Percentiles rank a stretch among this genome's conserved stretches.
Conservation (phyloP, 371 early-diverging fungal species). For the Circinella minor region DNA sequence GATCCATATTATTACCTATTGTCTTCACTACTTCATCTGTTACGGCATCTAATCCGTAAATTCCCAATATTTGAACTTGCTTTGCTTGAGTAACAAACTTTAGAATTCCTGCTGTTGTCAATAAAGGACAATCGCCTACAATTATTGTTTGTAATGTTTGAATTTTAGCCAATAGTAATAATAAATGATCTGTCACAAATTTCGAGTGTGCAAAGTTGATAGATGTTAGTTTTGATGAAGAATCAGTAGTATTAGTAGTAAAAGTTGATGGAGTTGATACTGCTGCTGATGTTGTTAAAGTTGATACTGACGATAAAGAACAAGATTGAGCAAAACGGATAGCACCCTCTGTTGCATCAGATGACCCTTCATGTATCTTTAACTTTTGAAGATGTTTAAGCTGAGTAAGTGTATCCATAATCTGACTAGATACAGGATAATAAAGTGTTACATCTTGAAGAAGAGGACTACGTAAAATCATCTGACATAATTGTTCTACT, state of each 20-base stretch:
- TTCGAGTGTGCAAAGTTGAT: slow-evolving; percentile 2
- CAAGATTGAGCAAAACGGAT: slow-evolving; percentile 1
- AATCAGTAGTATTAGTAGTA: too few relatives aligned
- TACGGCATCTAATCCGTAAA: background rate
- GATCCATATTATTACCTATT: slow-evolving; percentile 6
- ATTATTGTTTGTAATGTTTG: background rate
- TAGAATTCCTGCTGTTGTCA: background rate
- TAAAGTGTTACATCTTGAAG: slow-evolving; percentile 9
- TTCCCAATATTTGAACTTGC: background rate
- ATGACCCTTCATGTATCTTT: slow-evolving; percentile 4
- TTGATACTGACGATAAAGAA: background rate
- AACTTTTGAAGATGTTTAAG: background rate
- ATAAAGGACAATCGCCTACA: slow-evolving; percentile 4
- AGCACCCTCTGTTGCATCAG: slow-evolving; percentile 1
- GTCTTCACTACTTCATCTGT: background rate
- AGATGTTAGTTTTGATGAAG: background rate
- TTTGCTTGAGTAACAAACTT: background rate
- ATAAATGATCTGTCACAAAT: slow-evolving; percentile 5
- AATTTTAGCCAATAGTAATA: background rate
- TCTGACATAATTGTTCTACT: background rate
- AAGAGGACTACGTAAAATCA: background rate
- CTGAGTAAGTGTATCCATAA: background rate
- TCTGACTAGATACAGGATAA: background rate
- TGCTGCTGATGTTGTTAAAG: too few relatives aligned
- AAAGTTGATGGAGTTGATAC: too few relatives aligned